Evolutionary conservation across 495 filamentous ascomycete genomes (phyloP), one percentile per base, ranked within the genome.

Genomic region (Aspergillus haitiensis): DNA sequence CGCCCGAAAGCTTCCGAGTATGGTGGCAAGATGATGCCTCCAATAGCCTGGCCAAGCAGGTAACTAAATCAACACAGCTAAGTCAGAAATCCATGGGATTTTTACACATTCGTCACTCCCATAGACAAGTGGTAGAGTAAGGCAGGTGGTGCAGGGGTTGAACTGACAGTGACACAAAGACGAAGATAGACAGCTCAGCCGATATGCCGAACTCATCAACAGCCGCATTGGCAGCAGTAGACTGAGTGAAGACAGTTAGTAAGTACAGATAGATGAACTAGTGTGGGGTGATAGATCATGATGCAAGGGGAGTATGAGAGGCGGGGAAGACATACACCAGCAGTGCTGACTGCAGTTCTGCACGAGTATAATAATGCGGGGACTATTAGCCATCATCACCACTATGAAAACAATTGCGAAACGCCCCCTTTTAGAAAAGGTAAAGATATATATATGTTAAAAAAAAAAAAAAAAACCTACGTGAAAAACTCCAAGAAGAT

Each of bases 1-100:
- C 80, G 78, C 3, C 82, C 82, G 60, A 83, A 81, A 0, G 72
- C 67, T 63, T 84, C 82, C 0, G 80, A 79, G 57, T 76, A 78
- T 31, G 82, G 78, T 32, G 81, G 80, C 44, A 82, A 75, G 16
- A 83, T 50, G 32, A 84, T 68, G 13, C 74, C 79, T 33, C 78
- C 81, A 46, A 80, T 27, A 13, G 70, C 77, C 67, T 84, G 82
- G 2, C 78, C 81, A 7, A 83, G 64, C 34, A 79, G 68, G 55
- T 81, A 82, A 50, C 78, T 82, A 47, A 15, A 8, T 13, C 34
- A 32, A n/a, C 34, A 48, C 18, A 21, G 34, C 39, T 8, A 1
- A 9, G 6, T 49, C 48, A 51, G 48, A 49, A 16, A 0, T 54
- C 47, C 36, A 42, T 13, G 10, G 13, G 16, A 15, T 13, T 1